phyloP scores from a whole-genome alignment of 352 stramenopile genomes.

The Globisporangium nagaii region DNA sequence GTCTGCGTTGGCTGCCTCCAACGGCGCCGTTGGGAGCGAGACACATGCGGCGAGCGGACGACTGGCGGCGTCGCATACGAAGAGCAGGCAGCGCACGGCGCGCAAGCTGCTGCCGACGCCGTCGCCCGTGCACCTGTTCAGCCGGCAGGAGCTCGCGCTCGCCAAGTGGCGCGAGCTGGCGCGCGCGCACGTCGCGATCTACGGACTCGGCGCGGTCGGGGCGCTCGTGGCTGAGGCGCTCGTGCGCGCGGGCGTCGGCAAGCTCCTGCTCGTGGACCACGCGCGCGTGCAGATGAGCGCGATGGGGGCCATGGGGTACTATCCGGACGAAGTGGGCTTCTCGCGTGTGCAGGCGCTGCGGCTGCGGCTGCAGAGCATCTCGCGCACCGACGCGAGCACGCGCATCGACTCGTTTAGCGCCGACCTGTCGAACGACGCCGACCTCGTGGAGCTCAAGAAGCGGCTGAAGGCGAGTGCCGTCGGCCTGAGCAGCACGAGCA shows the following conservation, averaged over 20 bases:
- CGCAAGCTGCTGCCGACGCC: background rate
- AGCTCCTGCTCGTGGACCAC: slow-evolving; percentile 32
- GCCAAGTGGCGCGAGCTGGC: slow-evolving; percentile 22
- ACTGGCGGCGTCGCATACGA: background rate
- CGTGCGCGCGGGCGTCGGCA: slow-evolving; percentile 24
- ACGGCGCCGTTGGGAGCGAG: too few relatives aligned
- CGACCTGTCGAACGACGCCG: slow-evolving; percentile 21
- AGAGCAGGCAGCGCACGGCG: background rate
- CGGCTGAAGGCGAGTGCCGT: slow-evolving; percentile 27
- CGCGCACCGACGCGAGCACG: background rate
- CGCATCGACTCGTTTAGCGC: slow-evolving; percentile 23
- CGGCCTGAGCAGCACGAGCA: slow-evolving; percentile 5
- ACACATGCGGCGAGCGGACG: too few relatives aligned
- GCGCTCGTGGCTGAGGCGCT: slow-evolving; percentile 24
- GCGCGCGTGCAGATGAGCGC: slow-evolving; percentile 17
- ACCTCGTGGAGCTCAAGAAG: slow-evolving; percentile 31
- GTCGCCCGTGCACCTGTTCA: slow-evolving; percentile 24
- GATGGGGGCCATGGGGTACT: slow-evolving; percentile 21
- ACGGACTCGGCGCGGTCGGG: slow-evolving; percentile 24
- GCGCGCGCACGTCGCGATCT: slow-evolving; percentile 22
- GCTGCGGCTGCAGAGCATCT: slow-evolving; percentile 28
- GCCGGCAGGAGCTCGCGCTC: slow-evolving; percentile 15
- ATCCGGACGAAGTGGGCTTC: slow-evolving; percentile 26
- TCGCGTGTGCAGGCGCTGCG: slow-evolving; percentile 29
- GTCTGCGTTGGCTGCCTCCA: too few relatives aligned